Percentiles rank a stretch among this genome's conserved stretches.
These are phyloP conservation scores for Echium plantagineum DNA, from an alignment of 257 asterid genomes.

Conservation along the genomic window DNA sequence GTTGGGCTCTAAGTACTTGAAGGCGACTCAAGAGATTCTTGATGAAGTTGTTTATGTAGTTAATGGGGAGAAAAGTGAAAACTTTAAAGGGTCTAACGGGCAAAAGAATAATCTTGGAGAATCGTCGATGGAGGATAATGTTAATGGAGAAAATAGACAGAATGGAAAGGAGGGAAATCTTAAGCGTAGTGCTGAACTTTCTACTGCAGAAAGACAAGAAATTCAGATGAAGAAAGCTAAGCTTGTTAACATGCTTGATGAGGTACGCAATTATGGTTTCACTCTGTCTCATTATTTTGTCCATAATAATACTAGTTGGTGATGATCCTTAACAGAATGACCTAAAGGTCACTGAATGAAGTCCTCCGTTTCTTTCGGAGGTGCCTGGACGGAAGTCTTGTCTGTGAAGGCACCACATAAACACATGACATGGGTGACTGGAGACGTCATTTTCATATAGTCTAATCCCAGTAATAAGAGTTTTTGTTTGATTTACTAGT, in stretches of 20 bases:
- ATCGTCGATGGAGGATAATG: conserved; percentile 7
- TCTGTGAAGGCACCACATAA: no score
- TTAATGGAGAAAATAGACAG: conserved; percentile 5
- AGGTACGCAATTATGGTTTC: conserved; percentile 36
- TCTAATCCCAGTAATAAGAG: no score
- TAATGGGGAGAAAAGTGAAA: conserved; percentile 9
- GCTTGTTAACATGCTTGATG: conserved; percentile 96
- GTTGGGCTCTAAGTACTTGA: conserved; percentile 51
- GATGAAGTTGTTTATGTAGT: conserved; percentile 57
- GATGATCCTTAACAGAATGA: no score
- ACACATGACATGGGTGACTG: no score
- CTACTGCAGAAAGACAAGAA: conserved; percentile 80
- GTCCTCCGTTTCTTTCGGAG: no score
- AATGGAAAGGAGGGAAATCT: conserved; percentile 16
- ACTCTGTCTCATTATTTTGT: no score
- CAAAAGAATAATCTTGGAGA: conserved; percentile 21
- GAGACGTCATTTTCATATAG: no score
- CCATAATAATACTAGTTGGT: no score
- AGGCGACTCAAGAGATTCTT: conserved; percentile 51
- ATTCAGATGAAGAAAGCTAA: conserved; percentile 96
- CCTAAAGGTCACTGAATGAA: no score
- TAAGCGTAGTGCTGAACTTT: conserved; percentile 53
- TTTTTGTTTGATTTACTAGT: no score
- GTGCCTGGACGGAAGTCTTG: no score
- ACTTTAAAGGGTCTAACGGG: conserved; percentile 9